These are phyloP conservation scores for Penicillium sclerotiorum DNA, from an alignment of 2,329 filamentous ascomycete species.

Conservation along the genomic window DNA sequence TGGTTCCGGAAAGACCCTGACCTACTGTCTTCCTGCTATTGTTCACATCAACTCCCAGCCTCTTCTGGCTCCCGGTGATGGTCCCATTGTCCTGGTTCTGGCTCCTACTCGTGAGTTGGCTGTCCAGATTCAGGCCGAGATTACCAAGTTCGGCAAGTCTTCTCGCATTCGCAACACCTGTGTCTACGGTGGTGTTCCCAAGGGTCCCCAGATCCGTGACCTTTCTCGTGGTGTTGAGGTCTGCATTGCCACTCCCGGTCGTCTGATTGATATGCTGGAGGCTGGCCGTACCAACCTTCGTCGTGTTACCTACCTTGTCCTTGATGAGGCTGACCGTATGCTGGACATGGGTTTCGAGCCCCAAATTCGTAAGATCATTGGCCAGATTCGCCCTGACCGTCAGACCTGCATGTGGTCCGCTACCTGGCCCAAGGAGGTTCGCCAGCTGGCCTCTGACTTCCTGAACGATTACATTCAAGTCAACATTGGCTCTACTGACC, in stretches of 20 bases:
- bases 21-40: constrained; percentile 96
- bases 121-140: constrained; percentile 97
- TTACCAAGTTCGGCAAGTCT: constrained; percentile 97
- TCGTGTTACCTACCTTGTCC: constrained; percentile 95
- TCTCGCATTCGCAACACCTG: constrained; percentile 98
- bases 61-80: constrained; percentile 89
- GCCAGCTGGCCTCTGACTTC: constrained; percentile 86
- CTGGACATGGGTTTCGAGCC: constrained; percentile 99
- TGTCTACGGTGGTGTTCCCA: constrained; percentile 98
- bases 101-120: constrained; percentile 97
- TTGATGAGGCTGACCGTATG: constrained; percentile 99
- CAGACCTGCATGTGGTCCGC: constrained; percentile 99
- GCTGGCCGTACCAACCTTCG: constrained; percentile 97
- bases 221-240: constrained; percentile 95
- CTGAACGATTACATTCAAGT: constrained; percentile 97
- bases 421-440: constrained; percentile 98
- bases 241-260: constrained; percentile 95
- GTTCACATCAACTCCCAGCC: constrained; percentile 99
- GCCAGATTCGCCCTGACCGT: constrained; percentile 95
- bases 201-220: constrained; percentile 95
- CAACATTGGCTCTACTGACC: constrained; percentile 95
- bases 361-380: constrained; percentile 97
- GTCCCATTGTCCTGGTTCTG: constrained; percentile 93
- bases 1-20: constrained; percentile 97
- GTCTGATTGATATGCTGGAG: constrained; percentile 98